Evolutionary conservation across 495 filamentous ascomycete species (phyloP).

Genomic region (Daldinia bambusicola): DNA sequence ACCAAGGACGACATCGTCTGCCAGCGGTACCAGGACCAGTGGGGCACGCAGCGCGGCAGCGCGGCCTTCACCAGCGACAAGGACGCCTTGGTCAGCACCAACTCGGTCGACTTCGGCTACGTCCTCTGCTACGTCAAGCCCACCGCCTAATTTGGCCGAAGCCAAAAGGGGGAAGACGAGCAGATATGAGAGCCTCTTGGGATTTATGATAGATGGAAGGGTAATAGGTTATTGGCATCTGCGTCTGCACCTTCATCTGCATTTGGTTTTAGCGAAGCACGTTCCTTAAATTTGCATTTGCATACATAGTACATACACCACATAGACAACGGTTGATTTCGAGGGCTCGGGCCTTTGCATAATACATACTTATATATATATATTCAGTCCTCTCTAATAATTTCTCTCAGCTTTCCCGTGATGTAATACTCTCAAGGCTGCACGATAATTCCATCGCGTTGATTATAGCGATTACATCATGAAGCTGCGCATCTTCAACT

Average conservation of each 20-base stretch:
- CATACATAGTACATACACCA: not conserved
- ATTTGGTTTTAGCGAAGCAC: not conserved
- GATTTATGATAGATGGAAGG: not conserved
- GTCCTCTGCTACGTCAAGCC: not conserved
- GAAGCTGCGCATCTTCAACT: not conserved
- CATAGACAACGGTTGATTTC: not conserved
- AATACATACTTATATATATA: not conserved
- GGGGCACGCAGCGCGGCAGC: not conserved
- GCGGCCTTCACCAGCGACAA: not conserved
- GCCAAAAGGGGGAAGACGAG: too few relatives aligned
- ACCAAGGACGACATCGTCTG: not conserved
- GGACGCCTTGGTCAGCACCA: not conserved
- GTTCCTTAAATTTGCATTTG: not conserved
- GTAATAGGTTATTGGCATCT: not conserved
- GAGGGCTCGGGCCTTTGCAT: slow-evolving; percentile 1
- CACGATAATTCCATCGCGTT: too few relatives aligned
- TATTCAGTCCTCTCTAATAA: not conserved
- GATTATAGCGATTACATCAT: too few relatives aligned
- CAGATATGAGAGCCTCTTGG: not conserved
- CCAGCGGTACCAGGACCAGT: not conserved
- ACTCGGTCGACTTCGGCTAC: slow-evolving; percentile 1
- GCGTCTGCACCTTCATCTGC: not conserved
- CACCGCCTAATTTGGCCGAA: not conserved
- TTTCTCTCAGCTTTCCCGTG: too few relatives aligned
- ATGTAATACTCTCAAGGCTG: too few relatives aligned